Base-by-base conservation (phyloP, 306 rosid species). In the Abrus precatorius region DNA sequence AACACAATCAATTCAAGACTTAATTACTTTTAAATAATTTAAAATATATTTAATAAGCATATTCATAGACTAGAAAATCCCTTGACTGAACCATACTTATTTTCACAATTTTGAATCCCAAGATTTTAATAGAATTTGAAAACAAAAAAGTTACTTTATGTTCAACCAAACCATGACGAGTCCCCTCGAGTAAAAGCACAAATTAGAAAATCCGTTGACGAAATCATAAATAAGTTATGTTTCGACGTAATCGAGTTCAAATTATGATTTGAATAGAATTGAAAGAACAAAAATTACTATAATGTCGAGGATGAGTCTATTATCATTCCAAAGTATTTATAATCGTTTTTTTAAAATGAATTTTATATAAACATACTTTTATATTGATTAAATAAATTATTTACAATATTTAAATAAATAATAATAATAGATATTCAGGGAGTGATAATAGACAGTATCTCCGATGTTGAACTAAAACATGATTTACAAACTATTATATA, bases 401-500 rank as follows among this genome's bases (percentile, higher is more conserved):
- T 20, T 20, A 20, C 20, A 20, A 20, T 20, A 20, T 20, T 20
- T 20, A 20, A 20, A 20, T 20, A 20, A 20, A 20, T 20, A 20
- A 20, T 20, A 20, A 20, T 20, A 20, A 20, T 20, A 20, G 20
- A 20, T 20, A 20, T 20, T 20, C 20, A 20, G 20, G 20, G 20
- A 20, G 20, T 20, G 20, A 20, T 20, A 20, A 20, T 20, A 20
- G 20, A 20, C 20, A 20, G 20, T 20, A 20, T 20, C 20, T 20
- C 20, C 20, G 20, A 20, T 20, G 20, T 20, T 20, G 20, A 20
- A 20, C 20, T 20, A 20, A 20, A 20, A 20, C 44, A 67, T 67
- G 72, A 67, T 67, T 67, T 44, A 33, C 72, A 67, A 44, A 67
- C 36, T 67, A 4, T 44, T 43, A 67, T 67, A 13, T 14, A 72